These are phyloP conservation scores for Chloroidium sp. DNA, from an alignment of 163 green algal species.

Conservation along the genomic window DNA sequence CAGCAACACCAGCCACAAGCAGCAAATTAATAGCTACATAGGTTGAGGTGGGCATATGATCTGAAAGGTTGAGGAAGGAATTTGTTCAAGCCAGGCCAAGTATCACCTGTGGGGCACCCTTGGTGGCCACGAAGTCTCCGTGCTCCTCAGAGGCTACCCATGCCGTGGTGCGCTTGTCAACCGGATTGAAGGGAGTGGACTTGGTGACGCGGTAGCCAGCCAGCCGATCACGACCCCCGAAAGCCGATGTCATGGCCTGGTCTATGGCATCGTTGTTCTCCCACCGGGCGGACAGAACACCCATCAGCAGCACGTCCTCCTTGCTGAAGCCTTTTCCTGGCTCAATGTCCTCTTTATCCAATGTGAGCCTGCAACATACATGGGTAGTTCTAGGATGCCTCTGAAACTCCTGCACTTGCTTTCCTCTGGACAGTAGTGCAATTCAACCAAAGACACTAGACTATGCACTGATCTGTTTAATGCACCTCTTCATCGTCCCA, in stretches of 20 bases:
- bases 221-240: conserved; percentile 9
- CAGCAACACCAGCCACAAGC: no score
- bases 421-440: no score
- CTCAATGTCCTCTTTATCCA: conserved; percentile 27
- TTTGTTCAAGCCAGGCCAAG: no score
- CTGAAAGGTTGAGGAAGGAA: no score
- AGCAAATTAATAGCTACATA: no score
- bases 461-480: no score
- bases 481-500: no score
- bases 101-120: conserved; percentile 47
- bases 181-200: conserved; percentile 47
- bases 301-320: conserved; percentile 23
- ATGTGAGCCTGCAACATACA: conserved; percentile 23
- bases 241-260: conserved; percentile 12
- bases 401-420: no score
- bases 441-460: no score
- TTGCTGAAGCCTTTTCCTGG: conserved; percentile 5
- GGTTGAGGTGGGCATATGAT: no score
- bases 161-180: conserved; percentile 41
- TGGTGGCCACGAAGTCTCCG: conserved; percentile 13
- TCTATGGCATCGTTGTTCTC: conserved; percentile 32
- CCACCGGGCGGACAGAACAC: conserved; percentile 28
- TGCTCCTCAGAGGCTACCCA: conserved; percentile 9
- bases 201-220: conserved; percentile 6
- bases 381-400: no score